These are phyloP conservation scores for Myxozyma nipponensis DNA, from an alignment of 805 yeast species.

Conservation along the genomic window DNA sequence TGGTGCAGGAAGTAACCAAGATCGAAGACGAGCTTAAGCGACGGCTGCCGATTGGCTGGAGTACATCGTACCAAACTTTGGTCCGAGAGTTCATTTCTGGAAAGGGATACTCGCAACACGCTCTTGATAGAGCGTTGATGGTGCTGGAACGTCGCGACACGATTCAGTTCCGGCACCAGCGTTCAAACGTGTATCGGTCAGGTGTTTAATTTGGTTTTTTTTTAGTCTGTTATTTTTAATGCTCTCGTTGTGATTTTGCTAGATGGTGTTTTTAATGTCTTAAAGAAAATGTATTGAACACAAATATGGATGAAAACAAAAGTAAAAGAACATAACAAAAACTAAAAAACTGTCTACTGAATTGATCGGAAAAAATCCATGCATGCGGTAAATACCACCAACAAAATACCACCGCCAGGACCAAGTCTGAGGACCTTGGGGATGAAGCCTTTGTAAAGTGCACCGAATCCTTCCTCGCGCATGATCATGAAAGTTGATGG, in stretches of 20 bases:
- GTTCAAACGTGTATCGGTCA: constrained; percentile 72
- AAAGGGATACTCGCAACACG: constrained; percentile 54
- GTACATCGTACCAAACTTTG: constrained; percentile 80
- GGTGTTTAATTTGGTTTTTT: constrained; percentile 46
- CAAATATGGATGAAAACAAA: not conserved
- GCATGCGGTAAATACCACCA: constrained; percentile 92
- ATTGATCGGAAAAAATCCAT: constrained; percentile 75
- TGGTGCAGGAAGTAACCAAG: constrained; percentile 64
- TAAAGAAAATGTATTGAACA: too few relatives aligned
- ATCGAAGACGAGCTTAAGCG: constrained; percentile 84
- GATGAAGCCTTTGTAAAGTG: constrained; percentile 91
- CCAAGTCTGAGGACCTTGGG: constrained; percentile 97
- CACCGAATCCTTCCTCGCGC: constrained; percentile 87
- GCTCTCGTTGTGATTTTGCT: not conserved
- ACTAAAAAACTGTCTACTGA: constrained; percentile 7
- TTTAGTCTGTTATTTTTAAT: not conserved
- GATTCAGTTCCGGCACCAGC: constrained; percentile 83
- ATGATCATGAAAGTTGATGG: constrained; percentile 73
- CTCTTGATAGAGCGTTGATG: constrained; percentile 76
- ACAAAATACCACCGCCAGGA: constrained; percentile 98
- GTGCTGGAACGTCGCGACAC: constrained; percentile 82
- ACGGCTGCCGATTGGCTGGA: constrained; percentile 94
- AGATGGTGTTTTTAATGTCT: not conserved
- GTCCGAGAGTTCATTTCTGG: constrained; percentile 62
- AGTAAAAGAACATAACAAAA: not conserved